A percentile compares a stretch with the other conserved stretches of the same genome.
Conservation (phyloP, 2,329 filamentous ascomycete genomes). For the Annulohypoxylon truncatum region DNA sequence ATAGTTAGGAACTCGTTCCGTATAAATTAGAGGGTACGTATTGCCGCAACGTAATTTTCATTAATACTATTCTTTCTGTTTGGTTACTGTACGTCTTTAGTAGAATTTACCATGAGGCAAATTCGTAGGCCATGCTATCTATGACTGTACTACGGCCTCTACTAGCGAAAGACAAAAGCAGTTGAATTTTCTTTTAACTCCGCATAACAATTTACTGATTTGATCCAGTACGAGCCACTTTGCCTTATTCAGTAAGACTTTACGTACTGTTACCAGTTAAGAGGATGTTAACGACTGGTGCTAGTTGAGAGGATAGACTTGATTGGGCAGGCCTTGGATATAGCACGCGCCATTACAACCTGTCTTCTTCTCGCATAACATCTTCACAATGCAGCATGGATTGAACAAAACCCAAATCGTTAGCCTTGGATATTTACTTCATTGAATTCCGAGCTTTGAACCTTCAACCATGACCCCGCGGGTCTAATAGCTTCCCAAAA, state of each 20-base stretch:
- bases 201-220: too few relatives aligned
- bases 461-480: neutral
- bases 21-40: neutral
- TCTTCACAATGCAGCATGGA: neutral
- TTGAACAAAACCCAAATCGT: neutral
- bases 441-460: neutral
- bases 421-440: neutral
- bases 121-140: constrained; percentile 25
- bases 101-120: constrained; percentile 21
- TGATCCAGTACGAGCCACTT: too few relatives aligned
- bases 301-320: too few relatives aligned
- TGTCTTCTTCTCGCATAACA: neutral
- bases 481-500: neutral
- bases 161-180: constrained; percentile 17
- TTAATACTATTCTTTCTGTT: constrained; percentile 7
- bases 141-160: constrained; percentile 20
- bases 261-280: too few relatives aligned
- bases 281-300: too few relatives aligned
- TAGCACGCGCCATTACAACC: too few relatives aligned
- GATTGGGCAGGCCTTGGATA: too few relatives aligned
- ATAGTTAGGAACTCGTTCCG: neutral
- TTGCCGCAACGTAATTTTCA: constrained; percentile 5
- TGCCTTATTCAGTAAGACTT: too few relatives aligned
- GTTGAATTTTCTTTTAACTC: constrained; percentile 12
- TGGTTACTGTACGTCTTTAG: constrained; percentile 2